phyloP scores from a whole-genome alignment of 768 basidiomycete genomes.

The Suillus occidentalis region DNA sequence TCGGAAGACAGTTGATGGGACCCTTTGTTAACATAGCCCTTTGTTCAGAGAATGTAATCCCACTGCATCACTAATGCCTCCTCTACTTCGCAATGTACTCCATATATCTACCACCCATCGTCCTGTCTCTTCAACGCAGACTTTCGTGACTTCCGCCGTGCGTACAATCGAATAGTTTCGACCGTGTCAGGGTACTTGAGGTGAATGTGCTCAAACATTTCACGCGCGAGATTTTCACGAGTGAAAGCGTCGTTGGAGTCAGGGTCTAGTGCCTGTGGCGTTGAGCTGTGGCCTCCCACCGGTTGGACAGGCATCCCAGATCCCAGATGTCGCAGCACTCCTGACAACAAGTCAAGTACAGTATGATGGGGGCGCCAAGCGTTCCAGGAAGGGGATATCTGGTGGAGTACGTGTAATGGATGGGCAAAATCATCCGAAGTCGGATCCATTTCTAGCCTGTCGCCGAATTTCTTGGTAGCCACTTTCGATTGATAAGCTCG shows the following conservation, averaged over 20 bases:
- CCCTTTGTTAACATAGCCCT: no score
- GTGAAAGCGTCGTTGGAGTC: slow-evolving; percentile 24
- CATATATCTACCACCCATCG: slow-evolving; percentile 16
- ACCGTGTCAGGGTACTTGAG: slow-evolving; percentile 50
- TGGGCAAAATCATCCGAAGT: slow-evolving; percentile 51
- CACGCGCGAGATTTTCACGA: slow-evolving; percentile 34
- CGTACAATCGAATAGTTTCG: slow-evolving; percentile 32
- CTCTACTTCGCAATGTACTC: slow-evolving; percentile 26
- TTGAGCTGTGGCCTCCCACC: slow-evolving; percentile 20
- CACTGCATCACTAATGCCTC: slow-evolving; percentile 17
- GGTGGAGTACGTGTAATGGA: slow-evolving; percentile 58
- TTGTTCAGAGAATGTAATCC: slow-evolving; percentile 9
- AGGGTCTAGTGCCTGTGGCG: slow-evolving; percentile 20
- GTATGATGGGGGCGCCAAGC: slow-evolving; percentile 62
- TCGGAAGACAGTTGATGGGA: slow-evolving; percentile 56
- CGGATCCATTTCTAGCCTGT: slow-evolving; percentile 14
- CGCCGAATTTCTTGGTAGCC: slow-evolving; percentile 16
- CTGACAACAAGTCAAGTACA: slow-evolving; percentile 47
- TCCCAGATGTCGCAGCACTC: slow-evolving; percentile 47
- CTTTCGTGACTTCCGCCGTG: slow-evolving; percentile 31
- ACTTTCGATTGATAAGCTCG: slow-evolving; percentile 25
- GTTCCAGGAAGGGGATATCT: slow-evolving; percentile 63
- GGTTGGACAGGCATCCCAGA: slow-evolving; percentile 51
- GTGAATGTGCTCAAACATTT: slow-evolving; percentile 47
- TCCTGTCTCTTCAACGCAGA: slow-evolving; percentile 13